Conservation (phyloP, 208 protist species). For the Herpetomonas samuelpessoai region DNA sequence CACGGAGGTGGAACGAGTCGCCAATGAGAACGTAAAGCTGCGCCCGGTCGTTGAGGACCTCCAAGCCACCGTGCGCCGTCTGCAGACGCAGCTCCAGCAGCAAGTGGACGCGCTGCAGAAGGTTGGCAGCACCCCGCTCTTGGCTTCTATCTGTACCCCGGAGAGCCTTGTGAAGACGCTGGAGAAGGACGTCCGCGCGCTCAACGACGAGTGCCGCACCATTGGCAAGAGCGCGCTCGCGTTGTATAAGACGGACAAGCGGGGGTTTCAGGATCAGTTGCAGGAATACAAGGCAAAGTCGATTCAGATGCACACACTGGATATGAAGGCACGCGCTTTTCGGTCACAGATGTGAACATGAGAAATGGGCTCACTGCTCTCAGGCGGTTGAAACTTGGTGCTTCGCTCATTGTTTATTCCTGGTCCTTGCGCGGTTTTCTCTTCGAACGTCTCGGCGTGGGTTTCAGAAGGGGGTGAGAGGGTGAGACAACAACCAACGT, state of each 20-base stretch:
- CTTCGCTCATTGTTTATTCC: too few species aligned
- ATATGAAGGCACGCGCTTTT: constrained; percentile 61
- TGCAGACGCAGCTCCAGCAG: constrained; percentile 46
- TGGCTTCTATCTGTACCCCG: constrained; percentile 55
- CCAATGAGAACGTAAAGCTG: constrained; percentile 47
- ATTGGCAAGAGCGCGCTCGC: constrained; percentile 35
- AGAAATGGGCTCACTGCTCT: too few species aligned
- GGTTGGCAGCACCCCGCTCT: constrained; percentile 30
- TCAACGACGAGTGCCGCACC: constrained; percentile 30
- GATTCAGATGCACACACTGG: constrained; percentile 62
- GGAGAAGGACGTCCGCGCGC: constrained; percentile 45
- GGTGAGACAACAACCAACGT: too few species aligned
- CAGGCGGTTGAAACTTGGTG: too few species aligned
- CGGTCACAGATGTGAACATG: constrained; percentile 18
- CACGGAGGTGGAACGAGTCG: constrained; percentile 56
- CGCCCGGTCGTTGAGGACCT: constrained; percentile 45
- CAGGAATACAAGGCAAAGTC: constrained; percentile 51
- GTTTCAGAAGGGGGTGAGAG: too few species aligned
- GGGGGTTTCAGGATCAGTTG: constrained; percentile 49
- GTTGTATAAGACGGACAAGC: constrained; percentile 33
- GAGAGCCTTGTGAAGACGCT: constrained; percentile 67
- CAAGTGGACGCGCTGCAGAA: constrained; percentile 52
- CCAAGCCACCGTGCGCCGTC: constrained; percentile 35
- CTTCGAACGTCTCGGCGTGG: too few species aligned
- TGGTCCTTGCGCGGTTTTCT: too few species aligned